Evolutionary conservation across 1,284 basidiomycete genomes (phyloP).

Genomic region (Tilletia horrida): DNA sequence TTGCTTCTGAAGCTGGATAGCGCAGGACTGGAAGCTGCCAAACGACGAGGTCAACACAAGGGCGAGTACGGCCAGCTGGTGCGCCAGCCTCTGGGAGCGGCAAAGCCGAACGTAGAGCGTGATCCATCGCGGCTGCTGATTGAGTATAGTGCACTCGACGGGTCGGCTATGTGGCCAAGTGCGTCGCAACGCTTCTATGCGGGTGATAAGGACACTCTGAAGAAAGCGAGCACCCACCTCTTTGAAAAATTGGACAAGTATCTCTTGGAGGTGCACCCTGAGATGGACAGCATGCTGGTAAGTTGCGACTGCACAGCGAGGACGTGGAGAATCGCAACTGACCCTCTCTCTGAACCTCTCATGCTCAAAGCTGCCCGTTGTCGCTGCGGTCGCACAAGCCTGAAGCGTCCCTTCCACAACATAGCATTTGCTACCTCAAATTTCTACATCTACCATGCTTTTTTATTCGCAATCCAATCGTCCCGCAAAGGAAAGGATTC

Average conservation of each 20-base stretch:
- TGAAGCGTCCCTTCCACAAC: too few relatives aligned
- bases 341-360: too few relatives aligned
- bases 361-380: background rate
- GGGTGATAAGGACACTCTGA: slow-evolving; percentile 25
- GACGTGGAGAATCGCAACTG: slow-evolving; percentile 33
- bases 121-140: slow-evolving; percentile 30
- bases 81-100: background rate
- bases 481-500: too few relatives aligned
- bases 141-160: slow-evolving; percentile 38
- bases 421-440: too few relatives aligned
- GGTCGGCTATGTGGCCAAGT: slow-evolving; percentile 41
- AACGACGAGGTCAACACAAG: slow-evolving; percentile 19
- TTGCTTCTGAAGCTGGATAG: slow-evolving; percentile 65
- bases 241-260: slow-evolving; percentile 42
- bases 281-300: slow-evolving; percentile 51
- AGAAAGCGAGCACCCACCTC: slow-evolving; percentile 22
- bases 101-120: background rate
- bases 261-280: slow-evolving; percentile 40
- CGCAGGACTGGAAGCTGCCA: slow-evolving; percentile 36
- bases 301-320: slow-evolving; percentile 35
- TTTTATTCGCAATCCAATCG: background rate
- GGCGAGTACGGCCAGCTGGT: slow-evolving; percentile 18
- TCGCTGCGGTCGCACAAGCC: slow-evolving; percentile 3
- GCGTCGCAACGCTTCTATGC: slow-evolving; percentile 7
- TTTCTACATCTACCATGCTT: too few relatives aligned